Conservation (phyloP, 139 green algal species). For the Trebouxia sp. region DNA sequence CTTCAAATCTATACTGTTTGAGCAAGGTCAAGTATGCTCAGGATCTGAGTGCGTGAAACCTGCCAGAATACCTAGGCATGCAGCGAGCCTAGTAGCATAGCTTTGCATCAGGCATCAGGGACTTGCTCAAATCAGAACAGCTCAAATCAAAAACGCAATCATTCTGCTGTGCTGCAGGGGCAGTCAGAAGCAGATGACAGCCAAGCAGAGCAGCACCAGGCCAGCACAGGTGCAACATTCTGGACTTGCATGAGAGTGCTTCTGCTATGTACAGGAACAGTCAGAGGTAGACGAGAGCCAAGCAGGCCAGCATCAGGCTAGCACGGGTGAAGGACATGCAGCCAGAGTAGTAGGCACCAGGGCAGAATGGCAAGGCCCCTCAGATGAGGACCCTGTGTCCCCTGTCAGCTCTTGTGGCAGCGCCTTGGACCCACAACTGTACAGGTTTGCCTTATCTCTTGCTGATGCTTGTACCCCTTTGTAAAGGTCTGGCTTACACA, state of each 20-base stretch:
- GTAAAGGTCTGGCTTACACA: no score
- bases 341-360: background rate
- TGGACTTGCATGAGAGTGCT: no score
- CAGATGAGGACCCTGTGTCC: slow-evolving; percentile 1
- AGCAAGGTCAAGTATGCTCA: no score
- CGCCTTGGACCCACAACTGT: slow-evolving; percentile 8
- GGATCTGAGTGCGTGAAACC: no score
- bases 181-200: background rate
- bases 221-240: background rate
- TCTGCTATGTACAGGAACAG: no score
- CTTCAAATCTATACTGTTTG: no score
- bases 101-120: no score
- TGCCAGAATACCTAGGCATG: no score
- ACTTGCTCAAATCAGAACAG: no score
- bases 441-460: background rate
- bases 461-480: no score
- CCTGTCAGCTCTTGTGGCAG: slow-evolving; percentile 18
- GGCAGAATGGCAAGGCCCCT: background rate
- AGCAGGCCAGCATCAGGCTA: background rate
- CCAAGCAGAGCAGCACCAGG: background rate
- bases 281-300: background rate
- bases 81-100: no score
- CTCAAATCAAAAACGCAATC: no score
- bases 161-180: background rate
- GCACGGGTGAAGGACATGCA: background rate